These are phyloP conservation scores for Takashimella tepidaria DNA, from an alignment of 1,284 basidiomycete genomes.

Conservation along the genomic window DNA sequence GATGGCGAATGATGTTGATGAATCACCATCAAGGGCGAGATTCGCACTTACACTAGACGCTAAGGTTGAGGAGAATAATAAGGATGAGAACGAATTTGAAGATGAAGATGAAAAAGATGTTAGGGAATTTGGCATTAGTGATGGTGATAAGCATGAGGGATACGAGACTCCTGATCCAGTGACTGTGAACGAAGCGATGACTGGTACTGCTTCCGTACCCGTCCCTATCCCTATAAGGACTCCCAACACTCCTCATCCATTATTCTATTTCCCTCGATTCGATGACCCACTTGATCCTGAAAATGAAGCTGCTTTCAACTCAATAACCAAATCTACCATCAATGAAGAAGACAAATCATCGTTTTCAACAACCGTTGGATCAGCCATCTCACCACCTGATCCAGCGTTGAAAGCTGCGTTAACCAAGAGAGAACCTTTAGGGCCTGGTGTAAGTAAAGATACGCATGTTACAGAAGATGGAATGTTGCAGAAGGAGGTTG, in stretches of 20 bases:
- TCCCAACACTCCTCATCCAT: background rate
- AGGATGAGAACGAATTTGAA: no score
- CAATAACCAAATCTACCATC: background rate
- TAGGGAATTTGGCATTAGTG: no score
- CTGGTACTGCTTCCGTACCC: background rate
- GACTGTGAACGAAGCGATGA: background rate
- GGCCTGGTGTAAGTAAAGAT: slow-evolving; percentile 42
- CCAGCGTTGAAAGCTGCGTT: slow-evolving; percentile 32
- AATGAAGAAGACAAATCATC: background rate
- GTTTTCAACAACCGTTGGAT: slow-evolving; percentile 3
- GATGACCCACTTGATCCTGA: background rate
- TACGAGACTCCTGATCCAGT: no score
- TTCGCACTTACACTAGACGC: no score
- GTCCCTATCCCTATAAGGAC: background rate
- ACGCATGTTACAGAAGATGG: slow-evolving; percentile 33
- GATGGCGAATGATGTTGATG: background rate
- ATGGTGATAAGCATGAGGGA: no score
- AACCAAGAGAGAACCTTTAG: slow-evolving; percentile 33
- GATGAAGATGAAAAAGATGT: no score
- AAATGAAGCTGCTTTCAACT: background rate
- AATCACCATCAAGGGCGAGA: background rate
- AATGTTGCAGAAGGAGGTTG: slow-evolving; percentile 37
- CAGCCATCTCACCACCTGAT: slow-evolving; percentile 38
- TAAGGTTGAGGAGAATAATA: no score
- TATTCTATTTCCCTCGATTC: background rate